Conservation (phyloP, 495 filamentous ascomycete genomes). For the Pyrenula aspistea region DNA sequence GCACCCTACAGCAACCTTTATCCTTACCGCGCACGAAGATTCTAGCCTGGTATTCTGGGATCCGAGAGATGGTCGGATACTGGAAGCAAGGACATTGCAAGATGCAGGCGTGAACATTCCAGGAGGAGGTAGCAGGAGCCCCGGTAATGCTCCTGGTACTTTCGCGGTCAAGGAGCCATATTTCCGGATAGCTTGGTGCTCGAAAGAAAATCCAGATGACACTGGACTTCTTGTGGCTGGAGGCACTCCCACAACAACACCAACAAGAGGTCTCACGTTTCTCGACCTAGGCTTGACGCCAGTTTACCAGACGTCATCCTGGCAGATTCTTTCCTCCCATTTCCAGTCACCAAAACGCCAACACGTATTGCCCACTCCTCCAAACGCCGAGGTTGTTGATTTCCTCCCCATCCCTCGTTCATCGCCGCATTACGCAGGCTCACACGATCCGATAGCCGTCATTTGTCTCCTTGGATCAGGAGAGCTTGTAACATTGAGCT, state of each 20-base stretch:
- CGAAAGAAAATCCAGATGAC: constrained; percentile 82
- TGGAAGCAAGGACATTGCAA: constrained; percentile 72
- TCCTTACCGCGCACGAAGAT: constrained; percentile 81
- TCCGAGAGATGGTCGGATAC: constrained; percentile 72
- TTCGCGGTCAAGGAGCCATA: constrained; percentile 57
- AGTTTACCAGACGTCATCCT: constrained; percentile 78
- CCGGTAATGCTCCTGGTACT: constrained; percentile 24
- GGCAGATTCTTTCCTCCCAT: constrained; percentile 67
- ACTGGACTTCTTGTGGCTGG: constrained; percentile 82
- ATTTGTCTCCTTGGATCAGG: constrained; percentile 71
- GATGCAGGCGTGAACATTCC: constrained; percentile 57
- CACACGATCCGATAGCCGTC: constrained; percentile 79
- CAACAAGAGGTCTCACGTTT: constrained; percentile 68
- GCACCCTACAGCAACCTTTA: constrained; percentile 91
- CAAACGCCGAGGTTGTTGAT: constrained; percentile 64
- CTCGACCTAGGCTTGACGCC: constrained; percentile 82
- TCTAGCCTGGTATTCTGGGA: constrained; percentile 90
- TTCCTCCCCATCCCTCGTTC: constrained; percentile 72
- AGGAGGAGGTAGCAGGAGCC: constrained; percentile 28
- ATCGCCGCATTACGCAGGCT: constrained; percentile 75
- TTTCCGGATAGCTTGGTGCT: constrained; percentile 75
- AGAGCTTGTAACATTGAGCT: constrained; percentile 77
- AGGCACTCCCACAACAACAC: constrained; percentile 49
- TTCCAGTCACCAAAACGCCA: constrained; percentile 59
- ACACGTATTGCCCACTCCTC: constrained; percentile 62